These are phyloP conservation scores for Pythium folliculosum DNA, from an alignment of 352 stramenopile species.

Conservation along the genomic window DNA sequence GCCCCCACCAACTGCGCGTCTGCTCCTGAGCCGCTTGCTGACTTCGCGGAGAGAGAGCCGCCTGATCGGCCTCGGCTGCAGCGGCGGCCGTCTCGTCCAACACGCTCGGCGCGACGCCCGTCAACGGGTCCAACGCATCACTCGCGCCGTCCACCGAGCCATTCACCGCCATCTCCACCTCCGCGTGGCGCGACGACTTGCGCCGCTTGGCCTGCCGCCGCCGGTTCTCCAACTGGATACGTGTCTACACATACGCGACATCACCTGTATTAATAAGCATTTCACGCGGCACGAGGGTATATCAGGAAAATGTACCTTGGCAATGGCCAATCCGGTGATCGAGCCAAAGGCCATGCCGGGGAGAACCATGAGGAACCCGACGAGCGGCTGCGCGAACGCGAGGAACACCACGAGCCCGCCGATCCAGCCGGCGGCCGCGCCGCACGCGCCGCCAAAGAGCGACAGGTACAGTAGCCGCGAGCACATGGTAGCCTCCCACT, in stretches of 20 bases:
- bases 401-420: conserved; percentile 53
- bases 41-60: conserved; percentile 4
- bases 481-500: conserved; percentile 53
- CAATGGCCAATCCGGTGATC: conserved; percentile 47
- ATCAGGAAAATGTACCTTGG: conserved; percentile 38
- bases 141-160: conserved; percentile 32
- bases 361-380: conserved; percentile 69
- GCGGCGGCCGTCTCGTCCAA: conserved; percentile 9
- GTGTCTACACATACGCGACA: conserved; percentile 35
- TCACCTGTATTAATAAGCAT: not conserved
- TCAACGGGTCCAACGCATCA: conserved; percentile 39
- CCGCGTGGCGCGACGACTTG: conserved; percentile 38
- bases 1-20: conserved; percentile 6
- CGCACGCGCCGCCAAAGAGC: conserved; percentile 52
- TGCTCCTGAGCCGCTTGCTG: conserved; percentile 22
- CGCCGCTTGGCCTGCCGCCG: conserved; percentile 41
- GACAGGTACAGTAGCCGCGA: conserved; percentile 52
- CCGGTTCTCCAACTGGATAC: conserved; percentile 55
- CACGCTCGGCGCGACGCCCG: conserved; percentile 26
- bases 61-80: conserved; percentile 15
- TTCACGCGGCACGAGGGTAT: not conserved
- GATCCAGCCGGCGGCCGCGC: conserved; percentile 54
- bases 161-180: conserved; percentile 60
- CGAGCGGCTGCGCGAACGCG: conserved; percentile 48
- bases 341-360: conserved; percentile 57